A percentile compares a stretch with the other conserved stretches of the same genome.
Conservation (phyloP, 2,329 filamentous ascomycete genomes). For the Fusarium robinianum region DNA sequence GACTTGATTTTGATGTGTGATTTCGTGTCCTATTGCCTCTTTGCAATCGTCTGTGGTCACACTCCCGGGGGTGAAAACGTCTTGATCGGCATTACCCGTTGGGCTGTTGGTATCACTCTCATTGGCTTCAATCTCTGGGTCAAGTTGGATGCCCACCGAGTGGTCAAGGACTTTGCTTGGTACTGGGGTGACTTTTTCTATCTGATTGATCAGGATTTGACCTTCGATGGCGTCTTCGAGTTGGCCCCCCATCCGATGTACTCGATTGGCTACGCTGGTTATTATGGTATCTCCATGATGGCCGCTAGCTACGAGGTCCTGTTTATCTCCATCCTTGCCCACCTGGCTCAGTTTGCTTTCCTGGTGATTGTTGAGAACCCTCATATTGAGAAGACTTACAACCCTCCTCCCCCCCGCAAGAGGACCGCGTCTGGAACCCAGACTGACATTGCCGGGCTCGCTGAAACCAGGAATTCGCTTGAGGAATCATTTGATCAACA, state of each 20-base stretch:
- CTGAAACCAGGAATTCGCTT: conserved; percentile 33
- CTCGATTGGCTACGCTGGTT: conserved; percentile 95
- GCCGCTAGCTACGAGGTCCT: conserved; percentile 96
- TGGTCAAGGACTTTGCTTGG: conserved; percentile 99
- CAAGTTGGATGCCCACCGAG: conserved; percentile 94
- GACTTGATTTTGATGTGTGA: conserved; percentile 99
- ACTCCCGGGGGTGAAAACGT: conserved; percentile 73
- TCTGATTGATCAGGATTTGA: conserved; percentile 95
- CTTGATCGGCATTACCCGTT: conserved; percentile 72
- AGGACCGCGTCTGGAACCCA: conserved; percentile 46
- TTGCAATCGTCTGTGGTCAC: conserved; percentile 85
- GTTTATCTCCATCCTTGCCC: conserved; percentile 93
- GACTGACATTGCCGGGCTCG: conserved; percentile 36
- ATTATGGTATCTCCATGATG: conserved; percentile 98
- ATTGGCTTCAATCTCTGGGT: conserved; percentile 98
- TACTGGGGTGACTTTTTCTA: conserved; percentile 99
- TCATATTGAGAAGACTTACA: conserved; percentile 98
- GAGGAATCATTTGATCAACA: conserved; percentile 33
- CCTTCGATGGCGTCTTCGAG: conserved; percentile 98
- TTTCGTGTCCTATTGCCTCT: conserved; percentile 95
- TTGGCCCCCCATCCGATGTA: conserved; percentile 99
- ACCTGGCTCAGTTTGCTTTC: conserved; percentile 93
- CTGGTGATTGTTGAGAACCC: conserved; percentile 91
- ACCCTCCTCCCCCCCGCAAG: conserved; percentile 78
- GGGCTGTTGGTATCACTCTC: conserved; percentile 75